Percentiles rank a stretch among this genome's conserved stretches.
Conservation (phyloP, 768 basidiomycete genomes). For the Boletus speciosus region DNA sequence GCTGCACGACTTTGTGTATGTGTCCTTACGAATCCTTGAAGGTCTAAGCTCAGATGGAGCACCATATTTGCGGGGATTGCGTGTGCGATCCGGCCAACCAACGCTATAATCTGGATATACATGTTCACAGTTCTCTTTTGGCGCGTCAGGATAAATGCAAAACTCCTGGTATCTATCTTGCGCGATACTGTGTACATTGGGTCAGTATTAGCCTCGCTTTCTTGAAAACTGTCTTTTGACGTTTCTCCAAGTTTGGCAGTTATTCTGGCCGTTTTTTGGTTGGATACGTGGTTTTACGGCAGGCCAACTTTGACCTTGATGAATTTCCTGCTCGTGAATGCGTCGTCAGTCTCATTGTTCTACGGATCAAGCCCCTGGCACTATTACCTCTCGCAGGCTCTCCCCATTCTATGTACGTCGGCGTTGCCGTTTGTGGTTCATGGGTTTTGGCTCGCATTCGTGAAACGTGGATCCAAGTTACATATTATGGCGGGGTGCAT, state of each 20-base stretch:
- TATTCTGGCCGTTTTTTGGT: conserved; percentile 31
- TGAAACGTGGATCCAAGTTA: conserved; percentile 25
- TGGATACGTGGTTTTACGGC: conserved; percentile 75
- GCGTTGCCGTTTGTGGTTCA: conserved; percentile 69
- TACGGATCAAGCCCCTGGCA: conserved; percentile 87
- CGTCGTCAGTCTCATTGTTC: conserved; percentile 85
- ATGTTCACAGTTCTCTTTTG: conserved; percentile 58
- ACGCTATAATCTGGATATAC: conserved; percentile 80
- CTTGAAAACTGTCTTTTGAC: conserved; percentile 7
- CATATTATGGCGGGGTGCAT: conserved; percentile 48
- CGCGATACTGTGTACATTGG: conserved; percentile 40
- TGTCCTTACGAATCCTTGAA: conserved; percentile 32
- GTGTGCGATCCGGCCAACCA: conserved; percentile 85
- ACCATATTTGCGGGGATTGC: conserved; percentile 69
- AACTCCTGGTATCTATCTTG: conserved; percentile 33
- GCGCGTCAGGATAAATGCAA: conserved; percentile 40
- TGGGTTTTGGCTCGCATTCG: conserved; percentile 45
- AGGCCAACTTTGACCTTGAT: conserved; percentile 67
- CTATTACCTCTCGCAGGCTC: conserved; percentile 82
- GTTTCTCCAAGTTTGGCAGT: conserved; percentile 16
- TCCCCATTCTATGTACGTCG: conserved; percentile 79
- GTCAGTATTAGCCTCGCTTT: conserved; percentile 36
- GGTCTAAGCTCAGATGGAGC: conserved; percentile 30
- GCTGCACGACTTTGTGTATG: background rate
- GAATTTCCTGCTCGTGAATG: conserved; percentile 81